A percentile compares a stretch with the other conserved stretches of the same genome.
Evolutionary conservation across 1,284 basidiomycete genomes (phyloP).

Genomic region (Phellopilus nigrolimitatus): DNA sequence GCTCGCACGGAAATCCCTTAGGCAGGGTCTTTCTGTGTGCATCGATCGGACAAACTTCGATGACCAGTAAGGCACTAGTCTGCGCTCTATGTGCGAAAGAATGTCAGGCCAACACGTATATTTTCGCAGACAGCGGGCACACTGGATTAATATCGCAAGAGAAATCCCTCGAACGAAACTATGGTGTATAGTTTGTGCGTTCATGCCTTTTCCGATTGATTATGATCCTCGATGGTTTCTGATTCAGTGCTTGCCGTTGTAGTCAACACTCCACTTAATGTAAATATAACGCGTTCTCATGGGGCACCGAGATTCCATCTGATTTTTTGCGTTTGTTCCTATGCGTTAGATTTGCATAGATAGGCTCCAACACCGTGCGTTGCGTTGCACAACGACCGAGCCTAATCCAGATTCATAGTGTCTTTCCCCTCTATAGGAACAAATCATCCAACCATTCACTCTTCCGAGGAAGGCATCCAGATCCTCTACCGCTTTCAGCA

Average conservation of each 20-base stretch:
- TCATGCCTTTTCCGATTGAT: not conserved
- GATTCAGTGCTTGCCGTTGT: not conserved
- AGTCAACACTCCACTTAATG: slow-evolving; percentile 20
- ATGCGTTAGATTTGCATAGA: slow-evolving; percentile 17
- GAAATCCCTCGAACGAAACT: slow-evolving; percentile 53
- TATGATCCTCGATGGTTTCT: not conserved
- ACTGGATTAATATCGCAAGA: slow-evolving; percentile 67
- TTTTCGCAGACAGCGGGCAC: slow-evolving; percentile 50
- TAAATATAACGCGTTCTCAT: slow-evolving; percentile 4
- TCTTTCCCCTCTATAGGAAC: slow-evolving; percentile 39
- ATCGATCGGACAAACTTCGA: slow-evolving; percentile 73
- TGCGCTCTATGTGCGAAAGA: not conserved
- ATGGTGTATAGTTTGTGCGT: slow-evolving; percentile 70
- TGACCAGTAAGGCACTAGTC: slow-evolving; percentile 36
- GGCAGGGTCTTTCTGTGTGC: slow-evolving; percentile 57
- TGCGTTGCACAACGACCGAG: not conserved
- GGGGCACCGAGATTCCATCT: not conserved
- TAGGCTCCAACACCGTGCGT: slow-evolving; percentile 16
- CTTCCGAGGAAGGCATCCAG: slow-evolving; percentile 46
- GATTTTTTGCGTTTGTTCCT: not conserved
- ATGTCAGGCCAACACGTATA: not conserved
- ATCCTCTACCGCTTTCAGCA: slow-evolving; percentile 57
- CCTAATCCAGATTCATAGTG: slow-evolving; percentile 19
- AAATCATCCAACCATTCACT: slow-evolving; percentile 65
- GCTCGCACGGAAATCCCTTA: slow-evolving; percentile 45